A percentile compares a stretch with the other conserved stretches of the same genome.
Conservation (phyloP, 202 grass and related monocot species). For the Panicum hallii region DNA sequence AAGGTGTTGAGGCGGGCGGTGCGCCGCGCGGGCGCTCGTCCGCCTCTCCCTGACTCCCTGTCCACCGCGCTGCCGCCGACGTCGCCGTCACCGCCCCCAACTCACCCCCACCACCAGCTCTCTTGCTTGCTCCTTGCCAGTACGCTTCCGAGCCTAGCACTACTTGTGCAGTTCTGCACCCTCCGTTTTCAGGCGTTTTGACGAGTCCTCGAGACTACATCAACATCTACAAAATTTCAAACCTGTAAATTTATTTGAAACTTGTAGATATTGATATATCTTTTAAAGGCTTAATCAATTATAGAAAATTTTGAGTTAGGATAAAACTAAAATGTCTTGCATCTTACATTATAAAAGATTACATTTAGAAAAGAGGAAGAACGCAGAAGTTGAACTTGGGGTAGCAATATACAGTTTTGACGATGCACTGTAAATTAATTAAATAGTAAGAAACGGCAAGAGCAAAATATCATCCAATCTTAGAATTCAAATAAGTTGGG, state of each 20-base stretch:
- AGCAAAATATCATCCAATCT: background rate
- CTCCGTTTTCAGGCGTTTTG: too few species aligned
- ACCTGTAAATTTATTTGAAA: too few species aligned
- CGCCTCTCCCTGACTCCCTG: constrained; percentile 55
- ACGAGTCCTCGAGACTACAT: too few species aligned
- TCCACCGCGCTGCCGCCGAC: background rate
- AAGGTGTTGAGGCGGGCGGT: constrained; percentile 41
- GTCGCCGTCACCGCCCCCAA: background rate
- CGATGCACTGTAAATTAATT: background rate
- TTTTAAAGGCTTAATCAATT: too few species aligned
- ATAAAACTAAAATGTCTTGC: too few species aligned
- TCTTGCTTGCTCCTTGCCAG: background rate
- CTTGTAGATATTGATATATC: too few species aligned
- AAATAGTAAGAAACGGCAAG: background rate
- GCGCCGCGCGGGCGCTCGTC: constrained; percentile 51
- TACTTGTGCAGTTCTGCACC: background rate
- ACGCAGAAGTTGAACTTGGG: background rate
- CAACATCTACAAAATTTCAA: too few species aligned
- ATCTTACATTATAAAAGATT: too few species aligned
- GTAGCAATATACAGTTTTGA: background rate
- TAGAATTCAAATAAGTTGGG: background rate
- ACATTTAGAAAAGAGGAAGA: too few species aligned
- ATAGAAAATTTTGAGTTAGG: too few species aligned
- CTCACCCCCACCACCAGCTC: background rate
- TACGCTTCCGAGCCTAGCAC: background rate